These are phyloP conservation scores for Oehlia diaphana DNA, from an alignment of 192 early-diverging fungal genomes.

Conservation along the genomic window DNA sequence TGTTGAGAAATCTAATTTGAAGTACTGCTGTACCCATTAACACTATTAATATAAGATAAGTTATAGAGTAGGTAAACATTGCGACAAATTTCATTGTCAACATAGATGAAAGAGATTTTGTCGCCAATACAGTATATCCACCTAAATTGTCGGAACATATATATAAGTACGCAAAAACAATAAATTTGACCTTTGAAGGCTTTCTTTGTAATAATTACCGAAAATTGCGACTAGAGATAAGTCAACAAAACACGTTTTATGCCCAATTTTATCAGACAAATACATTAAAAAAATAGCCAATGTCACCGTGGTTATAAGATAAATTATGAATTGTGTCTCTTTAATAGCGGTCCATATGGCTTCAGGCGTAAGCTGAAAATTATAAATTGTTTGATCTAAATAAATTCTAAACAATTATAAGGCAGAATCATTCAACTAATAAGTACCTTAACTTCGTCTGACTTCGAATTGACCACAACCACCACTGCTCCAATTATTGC, in stretches of 20 bases:
- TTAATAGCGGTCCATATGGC: slow-evolving; percentile 51
- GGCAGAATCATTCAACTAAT: background rate
- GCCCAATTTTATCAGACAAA: slow-evolving; percentile 51
- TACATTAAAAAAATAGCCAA: slow-evolving; percentile 38
- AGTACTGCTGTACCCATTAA: slow-evolving; percentile 62
- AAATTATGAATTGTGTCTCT: slow-evolving; percentile 54
- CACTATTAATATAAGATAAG: slow-evolving; percentile 61
- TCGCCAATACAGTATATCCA: slow-evolving; percentile 71
- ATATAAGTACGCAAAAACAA: background rate
- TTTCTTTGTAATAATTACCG: slow-evolving; percentile 42
- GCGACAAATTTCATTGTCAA: slow-evolving; percentile 60
- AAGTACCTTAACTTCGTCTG: slow-evolving; percentile 52
- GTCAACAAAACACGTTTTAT: slow-evolving; percentile 61
- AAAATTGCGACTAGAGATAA: slow-evolving; percentile 66
- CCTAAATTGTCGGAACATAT: slow-evolving; percentile 38
- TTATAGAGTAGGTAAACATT: slow-evolving; percentile 65
- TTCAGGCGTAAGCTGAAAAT: slow-evolving; percentile 46
- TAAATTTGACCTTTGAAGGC: background rate
- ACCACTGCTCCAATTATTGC: slow-evolving; percentile 64
- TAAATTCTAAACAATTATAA: background rate
- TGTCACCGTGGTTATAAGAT: slow-evolving; percentile 47
- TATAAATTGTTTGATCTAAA: background rate
- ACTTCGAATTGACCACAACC: slow-evolving; percentile 63
- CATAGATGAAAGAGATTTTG: slow-evolving; percentile 68
- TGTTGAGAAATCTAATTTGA: slow-evolving; percentile 68